Evolutionary conservation across 2,329 filamentous ascomycete species (phyloP), one percentile per base, ranked within the genome.

Genomic region (Colletotrichum truncatum): DNA sequence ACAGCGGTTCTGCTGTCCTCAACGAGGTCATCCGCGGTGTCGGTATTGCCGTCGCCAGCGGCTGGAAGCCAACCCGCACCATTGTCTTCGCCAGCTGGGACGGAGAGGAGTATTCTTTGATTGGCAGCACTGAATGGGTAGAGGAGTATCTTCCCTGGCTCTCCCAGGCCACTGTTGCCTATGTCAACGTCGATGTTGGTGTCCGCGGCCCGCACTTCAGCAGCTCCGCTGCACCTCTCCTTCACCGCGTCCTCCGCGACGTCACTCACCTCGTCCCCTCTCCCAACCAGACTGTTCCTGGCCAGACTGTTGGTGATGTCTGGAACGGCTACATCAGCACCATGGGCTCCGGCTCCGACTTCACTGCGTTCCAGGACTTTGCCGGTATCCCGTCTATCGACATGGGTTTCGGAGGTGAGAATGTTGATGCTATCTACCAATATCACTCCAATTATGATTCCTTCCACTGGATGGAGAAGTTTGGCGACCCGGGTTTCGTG

Each of bases 371-470:
- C 80, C 89, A 92, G 72, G 90, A 93, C 74, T 89, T 85, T 70
- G 89, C 88, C 1, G 91, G 91, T 45, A 81, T 93, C 39, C 84
- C 91, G 7, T 88, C 84, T 67, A 74, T 92, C 12, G 88, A 92
- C 72, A 82, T 92, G 53, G 84, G 86, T 25, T 93, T 92, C 72
- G 75, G 75, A 14, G 73, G 70, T 7, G 77, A 77, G 23, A 63
- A 70, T 0, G 73, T 77, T 2, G 82, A 84, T 43, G 80, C 89
- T 0, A 83, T 93, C 3, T 93, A 93, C 74, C 91, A 93, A 72
- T 97, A 97, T 77, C 94, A 97, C 80, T 91, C 90, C 75, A 97
- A 97, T 81, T 97, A 97, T 77, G 94, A 97, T 76, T 93, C 89
- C 72, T 96, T 94, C 76, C 83, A 91, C 77, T 97, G 94, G 94